phyloP scores from a whole-genome alignment of 202 grass and related monocot genomes.

The Schoenoplectus triqueter region DNA sequence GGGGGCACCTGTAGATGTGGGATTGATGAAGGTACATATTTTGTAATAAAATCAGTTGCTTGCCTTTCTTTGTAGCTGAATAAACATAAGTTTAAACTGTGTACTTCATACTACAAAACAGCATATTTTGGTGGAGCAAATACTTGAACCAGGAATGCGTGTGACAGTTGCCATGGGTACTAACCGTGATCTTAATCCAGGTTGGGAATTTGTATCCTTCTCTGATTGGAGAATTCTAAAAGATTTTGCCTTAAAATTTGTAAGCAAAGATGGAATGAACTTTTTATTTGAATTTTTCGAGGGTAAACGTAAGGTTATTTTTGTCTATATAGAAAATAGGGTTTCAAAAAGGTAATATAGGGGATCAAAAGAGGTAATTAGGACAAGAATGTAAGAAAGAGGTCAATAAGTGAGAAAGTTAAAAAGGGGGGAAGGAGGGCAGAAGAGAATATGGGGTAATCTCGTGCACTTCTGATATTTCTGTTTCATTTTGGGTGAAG shows the following conservation, averaged over 20 bases:
- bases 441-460: neutral
- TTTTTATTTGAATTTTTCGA: no score
- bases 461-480: slow-evolving; percentile 25
- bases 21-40: slow-evolving; percentile 82
- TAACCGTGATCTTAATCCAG: slow-evolving; percentile 67
- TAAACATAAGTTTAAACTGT: slow-evolving; percentile 4
- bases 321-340: no score
- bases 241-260: neutral
- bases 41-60: neutral
- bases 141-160: slow-evolving; percentile 75
- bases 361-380: no score
- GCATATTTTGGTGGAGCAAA: slow-evolving; percentile 82
- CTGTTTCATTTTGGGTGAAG: slow-evolving; percentile 13
- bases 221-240: slow-evolving; percentile 2
- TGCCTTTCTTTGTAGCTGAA: slow-evolving; percentile 19
- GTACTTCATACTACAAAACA: slow-evolving; percentile 43
- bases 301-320: no score
- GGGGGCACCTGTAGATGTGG: slow-evolving; percentile 86
- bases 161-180: slow-evolving; percentile 87
- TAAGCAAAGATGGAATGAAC: no score
- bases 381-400: no score
- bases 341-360: no score
- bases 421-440: no score
- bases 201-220: slow-evolving; percentile 41
- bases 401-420: no score